phyloP scores from a whole-genome alignment of 1,284 basidiomycete species.

The Irpex rosettiformis region DNA sequence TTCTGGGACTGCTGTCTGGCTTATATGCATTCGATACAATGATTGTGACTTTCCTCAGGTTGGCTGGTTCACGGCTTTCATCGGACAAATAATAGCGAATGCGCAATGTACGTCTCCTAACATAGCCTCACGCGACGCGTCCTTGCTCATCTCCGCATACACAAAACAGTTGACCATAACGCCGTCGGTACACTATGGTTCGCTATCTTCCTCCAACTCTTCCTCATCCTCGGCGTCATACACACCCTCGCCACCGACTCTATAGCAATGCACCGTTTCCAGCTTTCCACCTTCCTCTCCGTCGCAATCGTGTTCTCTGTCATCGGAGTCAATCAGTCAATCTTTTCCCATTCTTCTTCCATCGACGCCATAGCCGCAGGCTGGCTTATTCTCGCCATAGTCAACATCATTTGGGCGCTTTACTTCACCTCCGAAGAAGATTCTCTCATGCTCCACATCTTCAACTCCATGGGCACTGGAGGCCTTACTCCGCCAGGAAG shows the following conservation, averaged over 20 bases:
- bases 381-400: conserved; percentile 89
- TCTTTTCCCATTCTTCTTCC: conserved; percentile 52
- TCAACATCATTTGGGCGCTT: conserved; percentile 92
- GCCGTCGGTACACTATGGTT: conserved; percentile 84
- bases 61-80: conserved; percentile 93
- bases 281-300: conserved; percentile 86
- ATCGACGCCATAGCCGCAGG: conserved; percentile 86
- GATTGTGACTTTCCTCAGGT: conserved; percentile 40
- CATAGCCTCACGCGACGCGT: conserved; percentile 7
- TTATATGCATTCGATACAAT: not conserved
- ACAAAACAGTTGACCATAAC: conserved; percentile 35
- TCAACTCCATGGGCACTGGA: conserved; percentile 85
- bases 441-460: conserved; percentile 76
- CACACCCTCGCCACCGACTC: conserved; percentile 84
- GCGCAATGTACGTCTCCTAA: conserved; percentile 50
- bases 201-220: conserved; percentile 83
- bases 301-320: conserved; percentile 88
- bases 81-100: conserved; percentile 71
- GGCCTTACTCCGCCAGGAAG: conserved; percentile 81
- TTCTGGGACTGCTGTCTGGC: not conserved
- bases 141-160: conserved; percentile 11
- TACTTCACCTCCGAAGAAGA: conserved; percentile 97
- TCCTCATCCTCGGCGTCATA: conserved; percentile 77
- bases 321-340: conserved; percentile 65
- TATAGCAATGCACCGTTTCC: conserved; percentile 81